phyloP scores from a whole-genome alignment of 192 early-diverging fungal species.

The Dimargaris cristalligena region DNA sequence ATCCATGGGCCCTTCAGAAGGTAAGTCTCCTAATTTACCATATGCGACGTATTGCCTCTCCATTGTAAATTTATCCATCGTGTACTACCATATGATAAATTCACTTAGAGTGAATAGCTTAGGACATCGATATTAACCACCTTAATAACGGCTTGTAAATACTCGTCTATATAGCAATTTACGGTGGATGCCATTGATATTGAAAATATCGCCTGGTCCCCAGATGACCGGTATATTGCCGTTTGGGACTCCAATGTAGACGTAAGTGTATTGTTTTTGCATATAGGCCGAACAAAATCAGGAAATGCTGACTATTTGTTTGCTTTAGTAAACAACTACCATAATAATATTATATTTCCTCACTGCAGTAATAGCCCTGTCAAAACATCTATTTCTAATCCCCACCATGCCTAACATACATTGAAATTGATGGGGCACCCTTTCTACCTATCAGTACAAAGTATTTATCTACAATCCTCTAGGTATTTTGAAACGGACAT shows the following conservation, averaged over 20 bases:
- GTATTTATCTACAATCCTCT: slow-evolving; percentile 51
- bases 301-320: background rate
- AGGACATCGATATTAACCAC: no score
- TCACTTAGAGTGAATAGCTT: no score
- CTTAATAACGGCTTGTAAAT: no score
- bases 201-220: slow-evolving; percentile 67
- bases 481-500: slow-evolving; percentile 29
- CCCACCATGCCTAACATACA: background rate
- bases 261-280: slow-evolving; percentile 25
- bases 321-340: slow-evolving; percentile 7
- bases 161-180: no score
- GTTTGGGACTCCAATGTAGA: slow-evolving; percentile 54
- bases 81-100: background rate
- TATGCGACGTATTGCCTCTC: background rate
- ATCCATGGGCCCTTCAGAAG: slow-evolving; percentile 19
- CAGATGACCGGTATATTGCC: slow-evolving; percentile 60
- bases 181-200: slow-evolving; percentile 49
- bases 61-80: background rate
- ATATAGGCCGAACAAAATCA: background rate
- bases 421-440: background rate
- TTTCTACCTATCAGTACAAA: slow-evolving; percentile 34
- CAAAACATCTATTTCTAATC: background rate
- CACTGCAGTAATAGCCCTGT: background rate
- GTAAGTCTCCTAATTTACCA: background rate
- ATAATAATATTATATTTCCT: slow-evolving; percentile 7